Conservation (phyloP, 192 early-diverging fungal species). For the Phlyctochytrium arcticum region DNA sequence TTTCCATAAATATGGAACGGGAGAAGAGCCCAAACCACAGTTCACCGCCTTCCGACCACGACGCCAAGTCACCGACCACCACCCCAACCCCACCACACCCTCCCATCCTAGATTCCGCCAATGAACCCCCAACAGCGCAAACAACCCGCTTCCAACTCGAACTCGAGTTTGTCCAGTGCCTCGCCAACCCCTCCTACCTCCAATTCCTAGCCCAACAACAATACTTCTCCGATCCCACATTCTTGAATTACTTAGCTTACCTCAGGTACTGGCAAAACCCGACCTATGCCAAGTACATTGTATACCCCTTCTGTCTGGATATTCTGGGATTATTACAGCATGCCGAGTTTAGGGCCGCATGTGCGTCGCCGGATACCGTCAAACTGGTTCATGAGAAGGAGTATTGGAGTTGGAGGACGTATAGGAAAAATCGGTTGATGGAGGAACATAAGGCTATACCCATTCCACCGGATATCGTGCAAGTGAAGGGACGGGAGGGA, state of each 20-base stretch:
- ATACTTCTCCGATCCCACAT: slow-evolving; percentile 78
- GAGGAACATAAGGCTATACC: slow-evolving; percentile 3
- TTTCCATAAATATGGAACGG: too few relatives aligned
- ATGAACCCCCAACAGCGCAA: slow-evolving; percentile 9
- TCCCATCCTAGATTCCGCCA: not conserved
- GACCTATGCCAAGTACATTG: slow-evolving; percentile 86
- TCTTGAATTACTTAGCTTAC: slow-evolving; percentile 88
- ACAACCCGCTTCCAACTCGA: slow-evolving; percentile 75
- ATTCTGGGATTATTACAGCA: slow-evolving; percentile 86
- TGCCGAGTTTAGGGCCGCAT: slow-evolving; percentile 70
- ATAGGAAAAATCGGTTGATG: slow-evolving; percentile 13
- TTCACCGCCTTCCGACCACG: too few relatives aligned
- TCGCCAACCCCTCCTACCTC: slow-evolving; percentile 92
- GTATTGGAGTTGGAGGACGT: slow-evolving; percentile 67
- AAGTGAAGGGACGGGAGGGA: not conserved
- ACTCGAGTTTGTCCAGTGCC: slow-evolving; percentile 92
- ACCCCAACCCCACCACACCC: too few relatives aligned
- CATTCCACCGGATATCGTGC: not conserved
- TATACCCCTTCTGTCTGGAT: slow-evolving; percentile 82
- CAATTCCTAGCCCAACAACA: slow-evolving; percentile 85
- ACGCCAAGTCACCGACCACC: too few relatives aligned
- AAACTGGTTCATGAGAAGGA: slow-evolving; percentile 73
- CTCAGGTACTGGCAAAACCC: slow-evolving; percentile 86
- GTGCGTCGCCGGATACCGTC: slow-evolving; percentile 67
- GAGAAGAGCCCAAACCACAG: too few relatives aligned